Percentiles rank a stretch among this genome's conserved stretches.
These are phyloP conservation scores for Boletus albobrunnescens DNA, from an alignment of 1,284 basidiomycete species.

Conservation along the genomic window DNA sequence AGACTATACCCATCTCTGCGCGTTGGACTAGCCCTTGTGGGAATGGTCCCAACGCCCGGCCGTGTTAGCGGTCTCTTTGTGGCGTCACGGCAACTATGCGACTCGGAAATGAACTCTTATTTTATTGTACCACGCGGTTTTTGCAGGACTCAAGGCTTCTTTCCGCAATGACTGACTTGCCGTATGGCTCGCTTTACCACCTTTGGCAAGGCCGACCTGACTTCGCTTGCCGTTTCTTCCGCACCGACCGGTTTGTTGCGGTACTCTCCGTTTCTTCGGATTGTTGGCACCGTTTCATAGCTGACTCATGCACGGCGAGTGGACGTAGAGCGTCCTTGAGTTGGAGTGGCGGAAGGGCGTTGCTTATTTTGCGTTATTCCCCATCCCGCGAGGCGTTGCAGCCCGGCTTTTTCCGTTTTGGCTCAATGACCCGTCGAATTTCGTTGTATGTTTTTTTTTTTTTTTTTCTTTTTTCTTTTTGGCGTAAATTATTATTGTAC, in stretches of 20 bases:
- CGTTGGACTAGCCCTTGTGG: slow-evolving; percentile 6
- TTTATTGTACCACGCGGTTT: background rate
- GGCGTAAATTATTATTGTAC: no score
- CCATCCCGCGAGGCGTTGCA: slow-evolving; percentile 3
- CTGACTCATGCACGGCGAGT: background rate
- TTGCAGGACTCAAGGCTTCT: no score
- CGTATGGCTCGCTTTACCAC: no score
- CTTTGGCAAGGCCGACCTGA: background rate
- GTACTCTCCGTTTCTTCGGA: background rate
- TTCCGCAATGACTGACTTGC: no score
- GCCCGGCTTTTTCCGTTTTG: slow-evolving; percentile 4
- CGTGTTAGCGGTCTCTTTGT: no score
- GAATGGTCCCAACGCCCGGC: no score
- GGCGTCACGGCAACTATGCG: slow-evolving; percentile 4
- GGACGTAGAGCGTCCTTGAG: no score
- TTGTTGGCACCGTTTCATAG: slow-evolving; percentile 9
- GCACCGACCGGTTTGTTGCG: background rate
- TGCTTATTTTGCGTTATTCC: no score
- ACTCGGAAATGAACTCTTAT: slow-evolving; percentile 2
- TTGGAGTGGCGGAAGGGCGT: background rate
- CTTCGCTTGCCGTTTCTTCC: background rate
- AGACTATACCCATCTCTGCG: background rate
- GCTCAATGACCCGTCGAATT: no score
- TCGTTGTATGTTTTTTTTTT: no score
- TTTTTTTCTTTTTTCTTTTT: no score